These are phyloP conservation scores for Malassezia equina DNA, from an alignment of 1,284 basidiomycete species.

Conservation along the genomic window DNA sequence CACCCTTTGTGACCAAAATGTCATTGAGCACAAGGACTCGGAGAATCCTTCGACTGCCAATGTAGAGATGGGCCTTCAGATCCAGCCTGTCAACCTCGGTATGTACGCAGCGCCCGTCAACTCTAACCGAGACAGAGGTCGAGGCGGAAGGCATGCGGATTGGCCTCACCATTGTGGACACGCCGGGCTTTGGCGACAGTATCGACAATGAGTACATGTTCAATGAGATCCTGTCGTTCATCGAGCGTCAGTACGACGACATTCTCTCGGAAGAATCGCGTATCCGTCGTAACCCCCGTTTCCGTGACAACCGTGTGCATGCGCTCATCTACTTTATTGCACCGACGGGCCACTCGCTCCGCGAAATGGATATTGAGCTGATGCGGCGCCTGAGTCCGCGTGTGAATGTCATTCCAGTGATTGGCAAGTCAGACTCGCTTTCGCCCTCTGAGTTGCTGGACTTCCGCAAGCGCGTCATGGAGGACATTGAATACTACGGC, in stretches of 20 bases:
- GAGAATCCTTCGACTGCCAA: slow-evolving; percentile 83
- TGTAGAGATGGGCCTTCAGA: slow-evolving; percentile 84
- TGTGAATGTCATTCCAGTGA: slow-evolving; percentile 97
- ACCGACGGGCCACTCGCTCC: slow-evolving; percentile 74
- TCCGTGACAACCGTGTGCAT: slow-evolving; percentile 82
- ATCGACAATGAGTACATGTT: slow-evolving; percentile 80
- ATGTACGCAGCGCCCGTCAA: slow-evolving; percentile 45
- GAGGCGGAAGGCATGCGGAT: slow-evolving; percentile 98
- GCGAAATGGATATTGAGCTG: slow-evolving; percentile 88
- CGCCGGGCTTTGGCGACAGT: slow-evolving; percentile 96
- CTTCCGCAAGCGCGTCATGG: slow-evolving; percentile 97
- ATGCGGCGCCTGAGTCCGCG: slow-evolving; percentile 44
- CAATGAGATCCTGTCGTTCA: slow-evolving; percentile 81
- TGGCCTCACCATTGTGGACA: slow-evolving; percentile 94
- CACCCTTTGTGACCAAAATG: slow-evolving; percentile 49
- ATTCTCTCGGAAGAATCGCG: slow-evolving; percentile 96
- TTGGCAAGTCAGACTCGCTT: slow-evolving; percentile 92
- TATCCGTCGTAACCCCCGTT: slow-evolving; percentile 98
- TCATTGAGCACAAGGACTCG: slow-evolving; percentile 62
- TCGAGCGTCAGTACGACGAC: slow-evolving; percentile 98
- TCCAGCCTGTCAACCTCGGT: slow-evolving; percentile 92
- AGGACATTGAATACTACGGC: slow-evolving; percentile 96
- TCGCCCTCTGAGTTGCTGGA: slow-evolving; percentile 57
- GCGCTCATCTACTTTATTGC: slow-evolving; percentile 97
- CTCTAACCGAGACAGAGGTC: slow-evolving; percentile 58